Evolutionary conservation across 768 basidiomycete species (phyloP), one percentile per base, ranked within the genome.

Genomic region (Agrocybe pediades): DNA sequence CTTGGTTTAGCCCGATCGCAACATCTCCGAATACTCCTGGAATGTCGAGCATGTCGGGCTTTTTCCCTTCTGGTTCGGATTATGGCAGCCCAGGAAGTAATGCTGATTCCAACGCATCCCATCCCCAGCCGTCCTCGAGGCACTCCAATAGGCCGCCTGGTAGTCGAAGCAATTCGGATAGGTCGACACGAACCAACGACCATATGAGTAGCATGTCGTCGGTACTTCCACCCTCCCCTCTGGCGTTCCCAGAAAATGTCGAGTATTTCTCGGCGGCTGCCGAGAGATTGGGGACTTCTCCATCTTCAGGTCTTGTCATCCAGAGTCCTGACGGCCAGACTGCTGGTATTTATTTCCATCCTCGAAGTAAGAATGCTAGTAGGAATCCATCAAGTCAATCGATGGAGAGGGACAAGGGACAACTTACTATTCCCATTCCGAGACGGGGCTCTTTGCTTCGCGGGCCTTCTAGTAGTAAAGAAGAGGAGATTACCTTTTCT

Each of bases 331-430:
- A 96, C 67, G 96, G 96, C 0, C 86, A 93, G 60, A 91, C 93
- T 2, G 82, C 92, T n/a, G 96, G 95, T 9, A 95, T 99, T 53
- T 92, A 95, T 74, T 99, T 98, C 71, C 90, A 95, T 57, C 96
- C 95, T 1, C 78, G 81, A 25, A 73, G 57, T 58, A 82, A 72
- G 67, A 76, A 59, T 42, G 23, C 58, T 11, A 67, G 64, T 8
- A 62, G 68, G 47, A 71, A 66, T 36, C 59, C 68, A 17, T 71
- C 72, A 13, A 74, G 72, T 41, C 70, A 69, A 21, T 62, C 68
- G 8, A 77, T 78, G 71, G 84, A 85, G 51, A 58, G 79, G 20
- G 78, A 80, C 53, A 76, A 74, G 52, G 74, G 74, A 1, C 76
- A 74, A 23, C 57, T 70, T 16, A 41, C 45, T 17, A 53, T 68